These are phyloP conservation scores for Fusarium aywerte DNA, from an alignment of 2,329 filamentous ascomycete species.

Conservation along the genomic window DNA sequence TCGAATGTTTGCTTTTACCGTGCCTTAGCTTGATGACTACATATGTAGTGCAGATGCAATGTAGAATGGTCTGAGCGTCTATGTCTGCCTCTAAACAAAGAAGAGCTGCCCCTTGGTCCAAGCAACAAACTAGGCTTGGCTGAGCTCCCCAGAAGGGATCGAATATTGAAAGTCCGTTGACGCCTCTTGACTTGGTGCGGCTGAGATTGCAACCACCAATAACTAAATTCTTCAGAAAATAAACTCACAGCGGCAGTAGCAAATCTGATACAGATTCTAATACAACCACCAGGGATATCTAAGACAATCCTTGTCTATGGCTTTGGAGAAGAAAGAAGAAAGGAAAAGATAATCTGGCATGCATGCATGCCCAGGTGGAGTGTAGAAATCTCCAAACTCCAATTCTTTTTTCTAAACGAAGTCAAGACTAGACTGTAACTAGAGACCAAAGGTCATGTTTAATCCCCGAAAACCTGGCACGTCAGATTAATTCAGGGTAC, in stretches of 20 bases:
- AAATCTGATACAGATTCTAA: neutral
- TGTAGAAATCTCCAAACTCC: conserved; percentile 20
- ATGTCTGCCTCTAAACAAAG: neutral
- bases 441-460: conserved; percentile 13
- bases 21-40: conserved; percentile 19
- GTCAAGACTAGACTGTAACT: too few relatives aligned
- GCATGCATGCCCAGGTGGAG: conserved; percentile 17
- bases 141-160: conserved; percentile 30
- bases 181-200: conserved; percentile 31
- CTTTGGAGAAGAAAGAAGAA: neutral
- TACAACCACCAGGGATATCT: neutral
- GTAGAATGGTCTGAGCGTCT: neutral
- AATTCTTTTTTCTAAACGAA: conserved; percentile 12
- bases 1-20: conserved; percentile 23
- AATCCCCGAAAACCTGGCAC: conserved; percentile 37
- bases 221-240: neutral
- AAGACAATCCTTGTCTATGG: neutral
- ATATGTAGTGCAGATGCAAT: neutral
- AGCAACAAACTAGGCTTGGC: conserved; percentile 32
- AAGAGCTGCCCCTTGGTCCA: conserved; percentile 38
- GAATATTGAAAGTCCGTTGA: conserved; percentile 28
- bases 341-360: neutral
- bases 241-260: neutral
- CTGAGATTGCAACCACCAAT: conserved; percentile 13
- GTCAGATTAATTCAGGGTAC: conserved; percentile 27